These are phyloP conservation scores for Gliomastix tumulicola DNA, from an alignment of 2,329 filamentous ascomycete genomes.

Conservation along the genomic window DNA sequence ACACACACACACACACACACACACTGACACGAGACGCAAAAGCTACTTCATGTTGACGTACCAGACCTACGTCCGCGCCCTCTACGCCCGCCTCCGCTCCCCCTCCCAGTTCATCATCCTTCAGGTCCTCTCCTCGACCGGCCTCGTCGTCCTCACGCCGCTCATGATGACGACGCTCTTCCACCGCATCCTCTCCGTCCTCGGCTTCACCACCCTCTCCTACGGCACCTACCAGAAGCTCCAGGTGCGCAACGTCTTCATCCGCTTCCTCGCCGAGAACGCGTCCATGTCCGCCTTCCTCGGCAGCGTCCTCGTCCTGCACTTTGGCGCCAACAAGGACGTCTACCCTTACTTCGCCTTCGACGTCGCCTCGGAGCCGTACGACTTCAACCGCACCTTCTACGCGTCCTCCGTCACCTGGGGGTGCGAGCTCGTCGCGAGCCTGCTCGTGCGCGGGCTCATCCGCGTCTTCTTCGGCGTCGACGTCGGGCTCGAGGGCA, in stretches of 20 bases:
- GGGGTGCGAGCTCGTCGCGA: conserved; percentile 59
- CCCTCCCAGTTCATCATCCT: conserved; percentile 59
- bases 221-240: conserved; percentile 61
- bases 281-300: conserved; percentile 63
- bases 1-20: neutral
- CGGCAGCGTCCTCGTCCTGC: conserved; percentile 57
- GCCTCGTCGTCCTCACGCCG: conserved; percentile 56
- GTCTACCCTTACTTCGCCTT: conserved; percentile 67
- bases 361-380: conserved; percentile 36
- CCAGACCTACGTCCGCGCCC: conserved; percentile 62
- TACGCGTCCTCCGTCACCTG: conserved; percentile 58
- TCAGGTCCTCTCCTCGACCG: conserved; percentile 55
- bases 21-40: conserved; percentile 8
- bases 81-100: conserved; percentile 61
- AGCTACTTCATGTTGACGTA: conserved; percentile 64
- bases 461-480: conserved; percentile 53
- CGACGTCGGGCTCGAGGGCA: conserved; percentile 57
- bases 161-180: conserved; percentile 54
- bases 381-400: conserved; percentile 58
- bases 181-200: conserved; percentile 45
- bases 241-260: conserved; percentile 59
- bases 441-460: conserved; percentile 50
- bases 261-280: conserved; percentile 61
- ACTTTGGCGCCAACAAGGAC: conserved; percentile 60
- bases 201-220: conserved; percentile 50